These are phyloP conservation scores for Sphenostylis stenocarpa DNA, from an alignment of 306 rosid genomes.

Conservation along the genomic window DNA sequence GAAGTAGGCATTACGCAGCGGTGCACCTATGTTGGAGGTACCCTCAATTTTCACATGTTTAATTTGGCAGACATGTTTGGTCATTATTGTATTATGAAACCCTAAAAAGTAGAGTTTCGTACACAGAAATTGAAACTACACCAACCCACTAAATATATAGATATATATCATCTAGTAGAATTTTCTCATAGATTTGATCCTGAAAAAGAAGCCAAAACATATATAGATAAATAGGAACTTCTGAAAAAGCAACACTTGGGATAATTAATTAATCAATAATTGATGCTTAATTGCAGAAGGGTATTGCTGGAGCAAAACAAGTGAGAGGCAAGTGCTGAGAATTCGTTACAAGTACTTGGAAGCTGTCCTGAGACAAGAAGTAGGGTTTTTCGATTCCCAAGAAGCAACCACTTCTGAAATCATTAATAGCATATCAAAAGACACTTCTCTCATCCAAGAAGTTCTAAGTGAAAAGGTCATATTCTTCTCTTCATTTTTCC, in stretches of 20 bases:
- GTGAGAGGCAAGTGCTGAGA: conserved; percentile 82
- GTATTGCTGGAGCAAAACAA: conserved; percentile 96
- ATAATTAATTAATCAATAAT: background rate
- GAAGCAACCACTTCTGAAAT: conserved; percentile 89
- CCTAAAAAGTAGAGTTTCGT: conserved; percentile 30
- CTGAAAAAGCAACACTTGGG: background rate
- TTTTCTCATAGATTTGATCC: background rate
- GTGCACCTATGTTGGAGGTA: background rate
- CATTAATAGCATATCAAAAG: conserved; percentile 80
- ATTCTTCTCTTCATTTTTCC: background rate
- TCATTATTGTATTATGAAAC: conserved; percentile 25
- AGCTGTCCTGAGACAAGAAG: conserved; percentile 92
- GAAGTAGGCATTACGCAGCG: background rate
- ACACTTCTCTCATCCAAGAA: conserved; percentile 84
- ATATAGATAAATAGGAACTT: background rate
- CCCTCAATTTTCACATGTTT: conserved; percentile 13
- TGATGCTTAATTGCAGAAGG: conserved; percentile 63
- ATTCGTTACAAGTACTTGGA: conserved; percentile 86
- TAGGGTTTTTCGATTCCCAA: conserved; percentile 84
- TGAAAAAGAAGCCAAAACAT: background rate
- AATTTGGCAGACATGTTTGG: background rate
- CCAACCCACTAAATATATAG: background rate
- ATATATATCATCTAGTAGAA: background rate
- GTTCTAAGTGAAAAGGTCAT: conserved; percentile 88
- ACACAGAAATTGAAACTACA: background rate